Base-by-base conservation (phyloP, 108 stramenopile species). In the Licmophora abbreviata region DNA sequence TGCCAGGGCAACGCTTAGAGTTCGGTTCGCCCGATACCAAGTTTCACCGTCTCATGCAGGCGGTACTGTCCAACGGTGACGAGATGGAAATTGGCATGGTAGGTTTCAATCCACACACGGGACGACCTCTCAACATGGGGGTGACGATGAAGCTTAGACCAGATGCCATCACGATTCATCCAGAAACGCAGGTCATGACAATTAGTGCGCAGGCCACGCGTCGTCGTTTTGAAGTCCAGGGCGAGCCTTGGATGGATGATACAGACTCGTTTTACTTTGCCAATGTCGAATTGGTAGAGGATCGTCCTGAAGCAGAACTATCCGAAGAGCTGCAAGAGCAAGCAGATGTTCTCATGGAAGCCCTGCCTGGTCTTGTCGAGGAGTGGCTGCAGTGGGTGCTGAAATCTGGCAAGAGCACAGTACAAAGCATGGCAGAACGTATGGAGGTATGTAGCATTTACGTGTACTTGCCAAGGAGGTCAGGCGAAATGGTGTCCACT, bases 241-340 rank as follows among this genome's bases (percentile, higher is more conserved):
- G 45, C 1, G 46, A 58, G 38, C 68, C 68, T 15, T 69, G 56
- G 56, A 2, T 60, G 56, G 61, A 69, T 29, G 25, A 37, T 5
- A 54, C 55, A 3, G 22, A 30, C 0, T 63, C 61, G 2, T 69
- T 60, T 45, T 56, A 61, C 32, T 47, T 69, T 30, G 56, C 61
- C 0, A 22, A 69, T 18, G 51, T 69, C 25, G 55, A 58, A 25
- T 51, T 63, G 20, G 15, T 52, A 14, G 58, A 61, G 32, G 43
- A 45, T 23, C 18, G 59, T 18, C 20, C 45, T 34, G 58, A 68
- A 41, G 26, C 26, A 9, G 12, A 40, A 17, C 34, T 29, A 18
- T 23, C 28, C n/a, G n/a, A n/a, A 21, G 36, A 55, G 15, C 24
- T 22, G 41, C 22, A n/a, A 5, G 5, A 27, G 10, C 2, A 54